phyloP scores from a whole-genome alignment of 495 filamentous ascomycete genomes.

The Aspergillus panamensis region DNA sequence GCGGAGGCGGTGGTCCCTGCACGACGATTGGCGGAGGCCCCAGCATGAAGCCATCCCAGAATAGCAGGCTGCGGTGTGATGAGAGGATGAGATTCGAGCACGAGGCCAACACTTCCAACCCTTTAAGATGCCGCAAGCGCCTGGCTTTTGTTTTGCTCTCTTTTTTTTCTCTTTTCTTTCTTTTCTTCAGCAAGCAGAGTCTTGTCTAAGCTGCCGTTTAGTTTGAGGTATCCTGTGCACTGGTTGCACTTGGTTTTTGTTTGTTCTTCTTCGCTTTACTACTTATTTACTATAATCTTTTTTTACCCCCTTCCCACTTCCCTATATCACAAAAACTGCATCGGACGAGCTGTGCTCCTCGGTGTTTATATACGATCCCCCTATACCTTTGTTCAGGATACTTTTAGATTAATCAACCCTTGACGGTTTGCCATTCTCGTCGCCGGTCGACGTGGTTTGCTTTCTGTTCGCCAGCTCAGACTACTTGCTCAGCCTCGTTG shows the following conservation, averaged over 20 bases:
- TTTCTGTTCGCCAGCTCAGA: slow-evolving; percentile 40
- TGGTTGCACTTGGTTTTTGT: slow-evolving; percentile 47
- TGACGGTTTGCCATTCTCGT: slow-evolving; percentile 35
- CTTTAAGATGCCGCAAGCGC: slow-evolving; percentile 19
- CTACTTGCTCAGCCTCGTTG: slow-evolving; percentile 26
- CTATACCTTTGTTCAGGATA: slow-evolving; percentile 29
- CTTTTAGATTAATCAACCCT: slow-evolving; percentile 33
- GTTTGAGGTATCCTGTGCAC: slow-evolving; percentile 51
- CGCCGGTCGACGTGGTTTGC: slow-evolving; percentile 50
- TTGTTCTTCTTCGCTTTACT: slow-evolving; percentile 51
- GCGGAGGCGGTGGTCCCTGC: slow-evolving; percentile 2
- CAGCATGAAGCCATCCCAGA: neutral
- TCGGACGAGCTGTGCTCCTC: slow-evolving; percentile 49
- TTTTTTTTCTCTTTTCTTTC: slow-evolving; percentile 44
- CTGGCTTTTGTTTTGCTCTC: slow-evolving; percentile 19
- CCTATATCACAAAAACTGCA: slow-evolving; percentile 25
- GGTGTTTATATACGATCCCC: slow-evolving; percentile 26
- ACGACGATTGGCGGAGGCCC: neutral
- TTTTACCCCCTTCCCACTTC: slow-evolving; percentile 20
- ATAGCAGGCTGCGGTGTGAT: slow-evolving; percentile 13
- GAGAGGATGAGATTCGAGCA: slow-evolving; percentile 10
- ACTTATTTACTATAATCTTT: slow-evolving; percentile 41
- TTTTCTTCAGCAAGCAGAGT: slow-evolving; percentile 65
- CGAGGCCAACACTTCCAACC: neutral
- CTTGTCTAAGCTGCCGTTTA: slow-evolving; percentile 59